A percentile compares a stretch with the other conserved stretches of the same genome.
Conservation (phyloP, 78 protist species). For the Dictyostelium firmibasis region DNA sequence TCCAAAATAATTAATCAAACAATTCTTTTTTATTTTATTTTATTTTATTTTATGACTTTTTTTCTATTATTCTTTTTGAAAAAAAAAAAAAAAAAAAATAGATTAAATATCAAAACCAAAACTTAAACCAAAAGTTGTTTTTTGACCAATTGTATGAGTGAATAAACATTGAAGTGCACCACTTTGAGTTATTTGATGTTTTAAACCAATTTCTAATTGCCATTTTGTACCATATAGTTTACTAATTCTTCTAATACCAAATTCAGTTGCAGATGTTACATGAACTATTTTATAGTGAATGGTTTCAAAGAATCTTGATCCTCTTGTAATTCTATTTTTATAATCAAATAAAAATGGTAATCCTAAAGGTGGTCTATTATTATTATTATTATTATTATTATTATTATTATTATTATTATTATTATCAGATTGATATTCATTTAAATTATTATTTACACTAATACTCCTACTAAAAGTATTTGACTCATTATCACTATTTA, state of each 20-base stretch:
- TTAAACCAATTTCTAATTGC: conserved; percentile 49
- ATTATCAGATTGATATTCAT: neutral
- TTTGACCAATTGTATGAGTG: conserved; percentile 58
- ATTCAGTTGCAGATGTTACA: conserved; percentile 31
- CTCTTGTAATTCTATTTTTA: conserved; percentile 10
- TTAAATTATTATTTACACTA: neutral
- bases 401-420: neutral
- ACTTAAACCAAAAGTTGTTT: conserved; percentile 44
- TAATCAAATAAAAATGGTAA: neutral
- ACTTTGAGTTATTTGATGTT: conserved; percentile 10
- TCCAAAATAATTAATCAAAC: no score
- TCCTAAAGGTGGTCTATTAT: neutral
- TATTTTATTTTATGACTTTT: neutral
- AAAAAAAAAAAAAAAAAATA: no score
- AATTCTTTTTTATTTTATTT: neutral
- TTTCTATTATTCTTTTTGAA: no score
- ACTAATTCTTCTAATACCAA: conserved; percentile 27
- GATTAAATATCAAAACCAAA: conserved; percentile 57
- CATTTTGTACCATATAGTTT: neutral
- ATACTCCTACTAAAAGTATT: neutral
- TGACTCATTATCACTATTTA: neutral
- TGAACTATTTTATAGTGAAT: conserved; percentile 61
- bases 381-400: neutral
- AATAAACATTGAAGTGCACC: conserved; percentile 58
- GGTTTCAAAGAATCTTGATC: conserved; percentile 27